These are phyloP conservation scores for Lablab purpureus DNA, from an alignment of 306 rosid genomes.

Conservation along the genomic window DNA sequence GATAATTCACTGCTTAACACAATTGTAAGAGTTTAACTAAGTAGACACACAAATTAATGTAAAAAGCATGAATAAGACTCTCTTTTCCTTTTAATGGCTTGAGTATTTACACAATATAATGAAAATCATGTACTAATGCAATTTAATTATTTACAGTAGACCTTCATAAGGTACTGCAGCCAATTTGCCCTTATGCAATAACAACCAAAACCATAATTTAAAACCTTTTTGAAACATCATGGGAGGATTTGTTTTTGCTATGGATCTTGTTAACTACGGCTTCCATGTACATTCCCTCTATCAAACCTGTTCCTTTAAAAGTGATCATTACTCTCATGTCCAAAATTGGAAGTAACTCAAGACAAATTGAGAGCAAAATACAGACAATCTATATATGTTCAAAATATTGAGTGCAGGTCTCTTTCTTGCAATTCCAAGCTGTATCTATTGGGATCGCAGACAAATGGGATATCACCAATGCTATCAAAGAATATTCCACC, in stretches of 20 bases:
- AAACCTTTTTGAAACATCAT: neutral
- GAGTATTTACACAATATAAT: neutral
- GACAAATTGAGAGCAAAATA: neutral
- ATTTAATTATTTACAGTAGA: neutral
- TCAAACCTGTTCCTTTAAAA: slow-evolving; percentile 10
- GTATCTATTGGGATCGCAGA: slow-evolving; percentile 51
- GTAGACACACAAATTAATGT: too few species aligned
- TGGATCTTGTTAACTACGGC: neutral
- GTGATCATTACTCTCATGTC: neutral
- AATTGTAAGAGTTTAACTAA: too few species aligned
- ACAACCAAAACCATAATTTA: neutral
- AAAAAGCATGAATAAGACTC: neutral
- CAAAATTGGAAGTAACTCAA: slow-evolving; percentile 18
- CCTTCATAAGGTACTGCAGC: neutral
- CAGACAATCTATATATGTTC: slow-evolving; percentile 25
- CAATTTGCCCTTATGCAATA: neutral
- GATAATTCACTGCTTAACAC: too few species aligned
- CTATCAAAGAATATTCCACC: slow-evolving; percentile 62
- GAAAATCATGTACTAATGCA: neutral
- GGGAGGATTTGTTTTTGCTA: neutral
- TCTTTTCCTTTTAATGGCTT: neutral
- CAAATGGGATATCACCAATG: slow-evolving; percentile 57
- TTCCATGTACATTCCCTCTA: neutral
- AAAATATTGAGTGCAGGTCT: slow-evolving; percentile 56
- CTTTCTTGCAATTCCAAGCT: slow-evolving; percentile 58